A percentile compares a stretch with the other conserved stretches of the same genome.
phyloP scores from a whole-genome alignment of 345 rosid genomes.

The Acer campestre region DNA sequence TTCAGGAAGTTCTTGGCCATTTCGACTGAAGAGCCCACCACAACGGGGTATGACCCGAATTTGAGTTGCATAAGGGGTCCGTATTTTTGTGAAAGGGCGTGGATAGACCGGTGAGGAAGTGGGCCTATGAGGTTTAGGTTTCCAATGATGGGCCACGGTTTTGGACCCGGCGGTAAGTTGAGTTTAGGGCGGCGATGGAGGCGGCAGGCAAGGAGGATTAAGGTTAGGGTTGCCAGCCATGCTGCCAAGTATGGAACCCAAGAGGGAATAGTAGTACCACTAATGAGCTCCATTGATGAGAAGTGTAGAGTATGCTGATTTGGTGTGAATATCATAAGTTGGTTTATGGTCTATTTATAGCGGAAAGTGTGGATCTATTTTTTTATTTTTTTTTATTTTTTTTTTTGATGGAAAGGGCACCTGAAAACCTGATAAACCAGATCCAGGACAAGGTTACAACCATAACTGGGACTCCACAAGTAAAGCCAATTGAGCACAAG shows the following conservation, averaged over 20 bases:
- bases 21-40: constrained; percentile 58
- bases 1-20: constrained; percentile 55
- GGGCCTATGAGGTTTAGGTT: constrained; percentile 65
- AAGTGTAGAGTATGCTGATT: background rate
- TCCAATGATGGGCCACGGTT: constrained; percentile 69
- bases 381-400: no score
- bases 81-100: constrained; percentile 53
- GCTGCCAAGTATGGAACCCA: constrained; percentile 27
- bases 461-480: no score
- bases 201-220: constrained; percentile 37
- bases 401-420: no score
- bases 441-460: no score
- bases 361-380: no score
- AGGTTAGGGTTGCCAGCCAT: constrained; percentile 38
- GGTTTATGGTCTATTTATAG: constrained; percentile 7
- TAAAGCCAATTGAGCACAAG: no score
- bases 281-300: constrained; percentile 20
- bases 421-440: no score
- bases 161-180: constrained; percentile 64
- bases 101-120: constrained; percentile 67
- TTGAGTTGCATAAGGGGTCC: constrained; percentile 61
- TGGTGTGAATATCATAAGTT: background rate
- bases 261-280: background rate
- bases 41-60: constrained; percentile 55
- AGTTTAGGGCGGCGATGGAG: constrained; percentile 36